Base-by-base conservation (phyloP, 495 filamentous ascomycete species). In the Pseudomonodictys pantanalensis region DNA sequence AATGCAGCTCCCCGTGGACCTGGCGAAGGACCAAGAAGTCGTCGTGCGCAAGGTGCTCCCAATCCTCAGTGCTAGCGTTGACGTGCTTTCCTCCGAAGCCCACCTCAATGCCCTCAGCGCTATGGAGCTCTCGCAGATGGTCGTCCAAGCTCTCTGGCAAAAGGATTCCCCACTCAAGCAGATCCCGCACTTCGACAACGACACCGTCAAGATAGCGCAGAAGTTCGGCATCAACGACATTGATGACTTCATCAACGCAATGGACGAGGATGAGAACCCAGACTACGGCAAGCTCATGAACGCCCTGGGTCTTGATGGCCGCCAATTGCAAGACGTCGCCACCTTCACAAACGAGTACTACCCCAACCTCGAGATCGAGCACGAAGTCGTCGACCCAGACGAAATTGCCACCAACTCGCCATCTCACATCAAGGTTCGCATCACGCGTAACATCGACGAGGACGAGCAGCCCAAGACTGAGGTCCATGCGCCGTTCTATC, bases 91-190 rank as follows among this genome's bases (percentile, higher is more conserved):
- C 8, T 97, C 92, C 5, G 92, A 97, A 54, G 95, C 92, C 45
- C 92, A 97, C 59, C 75, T 97, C 48, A 99, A 97, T 68, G 92
- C 93, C 54, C 93, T 96, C 86, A 90, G 85, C 66, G 93, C 95
- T 24, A 99, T 99, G 93, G 93, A 99, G 73, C 88, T 99, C 86
- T 95, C 91, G 22, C 93, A 99, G 73, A 99, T 99, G 93, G 88
- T 92, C 53, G 91, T 99, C 18, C 93, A 99, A 73, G 91, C 89
- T 26, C 96, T 97, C 89, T 99, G 93, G 93, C 91, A 97, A 76
- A 87, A 91, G 22, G 93, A 99, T 72, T 93, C 88, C 62, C 91
- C 95, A 43, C 80, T 99, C 49, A 96, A 95, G 77, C 93, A 99
- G 76, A 96, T 99, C 64, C 93, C 93, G 58, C 88, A 96, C 74